phyloP scores from a whole-genome alignment of 1,139 yeast genomes.

The Saccharomyces hybrid region DNA sequence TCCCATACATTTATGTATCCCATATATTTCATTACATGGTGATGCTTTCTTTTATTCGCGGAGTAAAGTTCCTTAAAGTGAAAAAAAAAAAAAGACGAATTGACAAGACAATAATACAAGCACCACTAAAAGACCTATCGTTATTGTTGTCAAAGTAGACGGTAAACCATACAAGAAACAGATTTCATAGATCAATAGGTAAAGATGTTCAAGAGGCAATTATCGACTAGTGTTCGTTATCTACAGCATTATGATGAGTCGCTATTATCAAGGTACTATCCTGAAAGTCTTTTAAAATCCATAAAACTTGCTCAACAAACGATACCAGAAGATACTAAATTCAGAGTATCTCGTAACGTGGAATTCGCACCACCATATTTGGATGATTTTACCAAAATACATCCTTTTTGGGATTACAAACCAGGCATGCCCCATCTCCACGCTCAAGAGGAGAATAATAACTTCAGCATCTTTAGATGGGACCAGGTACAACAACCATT shows the following conservation, averaged over 20 bases:
- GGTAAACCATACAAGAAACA: background rate
- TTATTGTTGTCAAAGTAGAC: background rate
- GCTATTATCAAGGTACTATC: constrained; percentile 24
- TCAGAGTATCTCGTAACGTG: constrained; percentile 26
- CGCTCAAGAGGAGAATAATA: constrained; percentile 32
- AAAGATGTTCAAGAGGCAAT: constrained; percentile 10
- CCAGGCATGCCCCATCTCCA: constrained; percentile 35
- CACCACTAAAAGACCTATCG: background rate
- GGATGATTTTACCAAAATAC: constrained; percentile 51
- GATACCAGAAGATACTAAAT: constrained; percentile 44
- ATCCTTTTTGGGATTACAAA: constrained; percentile 51
- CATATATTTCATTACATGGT: background rate
- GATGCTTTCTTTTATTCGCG: background rate
- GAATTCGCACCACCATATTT: constrained; percentile 54
- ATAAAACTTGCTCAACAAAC: constrained; percentile 72
- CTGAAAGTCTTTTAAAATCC: constrained; percentile 51
- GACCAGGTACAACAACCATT: constrained; percentile 21
- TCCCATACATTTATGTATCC: background rate
- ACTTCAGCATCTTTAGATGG: constrained; percentile 33
- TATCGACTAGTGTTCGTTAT: constrained; percentile 8
- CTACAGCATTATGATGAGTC: constrained; percentile 15
- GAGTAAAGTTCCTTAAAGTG: background rate
- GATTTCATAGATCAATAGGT: background rate
- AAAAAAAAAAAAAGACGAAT: background rate
- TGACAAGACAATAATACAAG: background rate